These are phyloP conservation scores for Aureobasidium sp. DNA, from an alignment of 2,329 filamentous ascomycete species.

Conservation along the genomic window DNA sequence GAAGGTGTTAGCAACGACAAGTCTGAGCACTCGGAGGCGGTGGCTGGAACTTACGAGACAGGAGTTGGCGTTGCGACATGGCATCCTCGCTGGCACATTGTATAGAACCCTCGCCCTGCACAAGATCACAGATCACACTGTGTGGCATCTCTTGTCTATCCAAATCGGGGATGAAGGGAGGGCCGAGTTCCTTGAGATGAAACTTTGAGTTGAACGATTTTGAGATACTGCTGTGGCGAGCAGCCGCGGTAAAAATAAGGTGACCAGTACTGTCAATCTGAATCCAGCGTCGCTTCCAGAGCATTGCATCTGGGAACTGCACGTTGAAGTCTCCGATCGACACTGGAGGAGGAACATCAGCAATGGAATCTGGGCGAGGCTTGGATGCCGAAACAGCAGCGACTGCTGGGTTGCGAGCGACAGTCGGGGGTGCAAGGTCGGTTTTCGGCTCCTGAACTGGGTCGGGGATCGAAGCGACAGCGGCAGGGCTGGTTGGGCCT, in stretches of 20 bases:
- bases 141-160: slow-evolving; percentile 90
- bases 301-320: slow-evolving; percentile 88
- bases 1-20: background rate
- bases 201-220: slow-evolving; percentile 66
- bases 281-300: slow-evolving; percentile 92
- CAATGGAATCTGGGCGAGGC: slow-evolving; percentile 1
- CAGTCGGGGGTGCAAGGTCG: background rate
- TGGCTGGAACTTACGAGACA: slow-evolving; percentile 35
- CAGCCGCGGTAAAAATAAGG: slow-evolving; percentile 66
- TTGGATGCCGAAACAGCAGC: slow-evolving; percentile 6
- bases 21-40: background rate
- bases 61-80: slow-evolving; percentile 42
- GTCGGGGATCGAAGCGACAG: background rate
- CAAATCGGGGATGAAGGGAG: slow-evolving; percentile 75
- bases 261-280: slow-evolving; percentile 77
- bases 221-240: slow-evolving; percentile 41
- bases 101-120: slow-evolving; percentile 45
- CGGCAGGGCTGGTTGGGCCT: background rate
- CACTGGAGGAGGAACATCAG: slow-evolving; percentile 46
- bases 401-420: background rate
- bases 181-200: slow-evolving; percentile 74
- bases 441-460: background rate
- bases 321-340: slow-evolving; percentile 88
- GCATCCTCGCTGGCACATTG: slow-evolving; percentile 55
- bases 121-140: slow-evolving; percentile 59